phyloP scores from a whole-genome alignment of 345 rosid genomes.

The Bruguiera parviflora region DNA sequence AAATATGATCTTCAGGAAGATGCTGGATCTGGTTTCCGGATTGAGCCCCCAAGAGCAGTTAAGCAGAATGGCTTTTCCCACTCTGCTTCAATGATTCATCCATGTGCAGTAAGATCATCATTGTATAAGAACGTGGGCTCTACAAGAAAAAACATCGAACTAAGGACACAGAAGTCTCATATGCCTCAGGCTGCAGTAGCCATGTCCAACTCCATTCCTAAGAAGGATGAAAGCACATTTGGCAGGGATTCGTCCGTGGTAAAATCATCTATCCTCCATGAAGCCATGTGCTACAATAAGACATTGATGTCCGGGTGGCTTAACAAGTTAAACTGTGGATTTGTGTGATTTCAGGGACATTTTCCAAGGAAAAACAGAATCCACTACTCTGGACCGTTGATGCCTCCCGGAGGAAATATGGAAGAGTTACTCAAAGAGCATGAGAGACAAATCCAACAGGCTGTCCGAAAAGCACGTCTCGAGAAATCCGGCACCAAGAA shows the following conservation, averaged over 20 bases:
- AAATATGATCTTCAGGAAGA: slow-evolving; percentile 42
- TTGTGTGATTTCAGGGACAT: slow-evolving; percentile 46
- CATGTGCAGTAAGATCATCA: slow-evolving; percentile 26
- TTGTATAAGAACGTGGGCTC: slow-evolving; percentile 30
- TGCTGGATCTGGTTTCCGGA: slow-evolving; percentile 40
- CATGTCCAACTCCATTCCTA: slow-evolving; percentile 29
- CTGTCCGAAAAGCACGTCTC: slow-evolving; percentile 71
- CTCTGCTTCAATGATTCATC: slow-evolving; percentile 53
- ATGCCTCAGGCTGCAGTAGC: slow-evolving; percentile 31
- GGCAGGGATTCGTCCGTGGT: slow-evolving; percentile 38
- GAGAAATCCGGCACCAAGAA: slow-evolving; percentile 52
- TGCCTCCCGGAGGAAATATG: slow-evolving; percentile 83
- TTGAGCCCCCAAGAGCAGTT: slow-evolving; percentile 34
- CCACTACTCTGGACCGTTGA: slow-evolving; percentile 85
- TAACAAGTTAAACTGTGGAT: background rate
- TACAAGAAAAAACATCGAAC: slow-evolving; percentile 29
- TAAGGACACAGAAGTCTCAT: slow-evolving; percentile 31
- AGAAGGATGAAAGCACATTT: slow-evolving; percentile 23
- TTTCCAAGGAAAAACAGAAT: slow-evolving; percentile 66
- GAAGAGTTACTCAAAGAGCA: slow-evolving; percentile 87
- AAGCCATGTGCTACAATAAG: too few relatives aligned
- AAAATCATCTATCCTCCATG: slow-evolving; percentile 6
- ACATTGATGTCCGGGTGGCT: background rate
- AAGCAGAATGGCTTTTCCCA: slow-evolving; percentile 28
- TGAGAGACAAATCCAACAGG: slow-evolving; percentile 87